Conservation (phyloP, 768 basidiomycete species). For the Lentinula boryana region DNA sequence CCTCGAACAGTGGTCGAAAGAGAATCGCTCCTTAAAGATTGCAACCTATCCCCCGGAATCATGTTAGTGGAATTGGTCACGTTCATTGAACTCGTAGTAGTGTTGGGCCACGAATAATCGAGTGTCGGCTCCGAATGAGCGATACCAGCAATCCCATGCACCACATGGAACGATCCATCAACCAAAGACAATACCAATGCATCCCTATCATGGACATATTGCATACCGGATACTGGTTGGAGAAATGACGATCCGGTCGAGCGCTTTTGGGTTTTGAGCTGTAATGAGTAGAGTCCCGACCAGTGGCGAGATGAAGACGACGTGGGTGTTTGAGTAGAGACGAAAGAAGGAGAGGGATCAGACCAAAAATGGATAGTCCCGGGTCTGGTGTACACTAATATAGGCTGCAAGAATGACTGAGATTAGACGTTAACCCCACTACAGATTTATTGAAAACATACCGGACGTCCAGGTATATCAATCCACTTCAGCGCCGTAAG, state of each 20-base stretch:
- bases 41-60: neutral
- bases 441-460: constrained; percentile 20
- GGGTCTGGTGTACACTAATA: constrained; percentile 55
- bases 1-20: constrained; percentile 46
- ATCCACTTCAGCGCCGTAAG: constrained; percentile 58
- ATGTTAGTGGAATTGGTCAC: no score
- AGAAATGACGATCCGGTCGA: constrained; percentile 57
- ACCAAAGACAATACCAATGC: constrained; percentile 50
- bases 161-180: constrained; percentile 67
- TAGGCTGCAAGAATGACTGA: constrained; percentile 30
- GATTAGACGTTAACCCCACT: neutral
- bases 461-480: constrained; percentile 27
- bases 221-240: constrained; percentile 53
- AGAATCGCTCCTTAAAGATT: neutral
- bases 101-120: constrained; percentile 15
- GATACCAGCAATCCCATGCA: constrained; percentile 40
- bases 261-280: constrained; percentile 38
- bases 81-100: constrained; percentile 18
- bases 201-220: constrained; percentile 46
- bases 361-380: constrained; percentile 59
- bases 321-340: neutral
- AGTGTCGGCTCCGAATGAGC: constrained; percentile 32
- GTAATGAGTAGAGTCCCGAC: constrained; percentile 44
- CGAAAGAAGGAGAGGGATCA: constrained; percentile 12
- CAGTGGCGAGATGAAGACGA: constrained; percentile 23